A percentile compares a stretch with the other conserved stretches of the same genome.
Conservation (phyloP, 441 rosid species). For the Dalechampia spathulata region DNA sequence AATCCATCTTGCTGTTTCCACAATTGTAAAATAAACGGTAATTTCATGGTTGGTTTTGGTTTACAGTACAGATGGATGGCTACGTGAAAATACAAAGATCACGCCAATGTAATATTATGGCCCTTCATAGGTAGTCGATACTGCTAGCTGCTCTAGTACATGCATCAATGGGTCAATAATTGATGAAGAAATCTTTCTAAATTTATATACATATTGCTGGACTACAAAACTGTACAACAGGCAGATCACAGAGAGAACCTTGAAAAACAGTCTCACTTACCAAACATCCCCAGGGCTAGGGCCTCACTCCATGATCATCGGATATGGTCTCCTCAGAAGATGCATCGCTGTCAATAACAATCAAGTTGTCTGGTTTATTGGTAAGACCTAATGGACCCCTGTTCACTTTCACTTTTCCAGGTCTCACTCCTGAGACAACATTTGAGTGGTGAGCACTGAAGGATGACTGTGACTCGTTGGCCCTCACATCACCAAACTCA, state of each 20-base stretch:
- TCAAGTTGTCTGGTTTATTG: constrained; percentile 21
- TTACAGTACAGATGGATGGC: neutral
- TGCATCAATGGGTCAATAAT: neutral
- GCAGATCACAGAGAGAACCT: neutral
- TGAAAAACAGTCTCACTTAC: neutral
- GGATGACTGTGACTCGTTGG: constrained; percentile 9
- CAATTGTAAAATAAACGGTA: neutral
- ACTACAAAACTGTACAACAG: constrained; percentile 14
- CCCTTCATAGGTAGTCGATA: neutral
- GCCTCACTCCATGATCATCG: constrained; percentile 26
- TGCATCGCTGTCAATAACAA: constrained; percentile 34
- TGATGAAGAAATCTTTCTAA: neutral
- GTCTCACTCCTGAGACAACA: constrained; percentile 9
- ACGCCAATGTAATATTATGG: neutral
- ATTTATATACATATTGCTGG: constrained; percentile 8
- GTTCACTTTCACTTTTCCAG: constrained; percentile 10
- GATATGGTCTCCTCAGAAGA: constrained; percentile 54
- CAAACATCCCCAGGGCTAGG: neutral
- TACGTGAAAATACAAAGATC: neutral
- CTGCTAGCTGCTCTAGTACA: neutral
- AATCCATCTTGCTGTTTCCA: no score
- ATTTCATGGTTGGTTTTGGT: neutral
- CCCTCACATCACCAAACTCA: neutral
- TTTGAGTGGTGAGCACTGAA: constrained; percentile 6
- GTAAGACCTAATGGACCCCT: constrained; percentile 4